Base-by-base conservation (phyloP, 2,329 filamentous ascomycete species). In the Fusarium continuum region DNA sequence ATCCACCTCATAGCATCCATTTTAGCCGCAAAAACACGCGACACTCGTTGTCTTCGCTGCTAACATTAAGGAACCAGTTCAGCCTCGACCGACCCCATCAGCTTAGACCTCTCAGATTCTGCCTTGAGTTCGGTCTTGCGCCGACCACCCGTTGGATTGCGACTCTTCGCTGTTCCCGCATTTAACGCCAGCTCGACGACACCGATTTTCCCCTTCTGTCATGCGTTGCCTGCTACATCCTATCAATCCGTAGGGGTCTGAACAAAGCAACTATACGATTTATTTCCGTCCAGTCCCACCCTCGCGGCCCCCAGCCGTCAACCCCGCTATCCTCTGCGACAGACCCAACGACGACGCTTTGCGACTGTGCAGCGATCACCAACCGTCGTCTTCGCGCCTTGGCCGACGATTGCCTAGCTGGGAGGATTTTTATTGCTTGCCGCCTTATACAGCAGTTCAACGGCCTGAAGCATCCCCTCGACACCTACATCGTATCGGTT, bases 21-120 rank as follows among this genome's bases (percentile, higher is more conserved):
- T 69, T 69, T 70, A 62, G 55, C 68, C 66, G 68, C 68, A 69
- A 68, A 70, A 70, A 70, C 66, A 70, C 55, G 68, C 68, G 68
- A 71, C 66, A 58, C 56, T 64, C 46, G 39, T 52, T 53, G 25
- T 61, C 54, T 51, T 63, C 54, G 52, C 49, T 51, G 62, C 68
- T 70, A 63, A 70, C 68, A 46, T 55, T 60, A 50, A 67, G 55
- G 47, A 53, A 59, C 55, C 52, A 70, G 65, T 64, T 47, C 50
- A 55, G 32, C 43, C 43, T 41, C 29, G 49, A 57, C 39, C 34
- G 29, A 43, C 50, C 53, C 58, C 47, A 59, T 69, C 55, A 58
- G 54, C 58, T 64, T 67, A 50, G 36, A 38, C 50, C 44, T 25
- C 47, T 29, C 40, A 44, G 23, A 28, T 32, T 36, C 45, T 29